These are phyloP conservation scores for Arachis stenosperma DNA, from an alignment of 306 rosid genomes.

Conservation along the genomic window DNA sequence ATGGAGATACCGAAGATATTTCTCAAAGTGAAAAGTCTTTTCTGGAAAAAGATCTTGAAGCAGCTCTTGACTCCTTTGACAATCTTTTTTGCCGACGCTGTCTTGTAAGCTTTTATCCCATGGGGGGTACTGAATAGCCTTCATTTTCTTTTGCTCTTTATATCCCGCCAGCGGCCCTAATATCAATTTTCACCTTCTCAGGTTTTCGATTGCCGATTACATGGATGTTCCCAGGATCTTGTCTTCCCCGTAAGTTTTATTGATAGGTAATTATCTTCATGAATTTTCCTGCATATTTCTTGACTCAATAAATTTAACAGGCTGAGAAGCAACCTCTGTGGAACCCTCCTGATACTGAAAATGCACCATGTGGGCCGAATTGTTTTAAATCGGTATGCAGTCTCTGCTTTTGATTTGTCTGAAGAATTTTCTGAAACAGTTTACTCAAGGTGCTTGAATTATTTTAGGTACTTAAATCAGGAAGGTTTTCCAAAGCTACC, in stretches of 20 bases:
- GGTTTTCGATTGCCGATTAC: slow-evolving; percentile 97
- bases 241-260: slow-evolving; percentile 81
- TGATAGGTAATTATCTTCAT: slow-evolving; percentile 18
- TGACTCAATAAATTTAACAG: slow-evolving; percentile 53
- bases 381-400: slow-evolving; percentile 80
- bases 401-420: slow-evolving; percentile 21
- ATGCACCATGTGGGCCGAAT: slow-evolving; percentile 74
- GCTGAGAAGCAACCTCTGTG: slow-evolving; percentile 83
- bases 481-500: slow-evolving; percentile 52
- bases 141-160: slow-evolving; percentile 27
- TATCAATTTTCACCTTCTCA: slow-evolving; percentile 41
- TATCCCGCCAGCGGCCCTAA: slow-evolving; percentile 29
- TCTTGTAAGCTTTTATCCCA: slow-evolving; percentile 61
- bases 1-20: slow-evolving; percentile 55
- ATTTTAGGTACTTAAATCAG: slow-evolving; percentile 68
- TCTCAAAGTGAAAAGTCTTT: slow-evolving; percentile 63
- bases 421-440: slow-evolving; percentile 13
- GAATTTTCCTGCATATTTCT: slow-evolving; percentile 27
- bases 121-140: slow-evolving; percentile 26
- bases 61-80: slow-evolving; percentile 97
- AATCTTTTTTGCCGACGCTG: slow-evolving; percentile 97
- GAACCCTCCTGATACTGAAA: slow-evolving; percentile 67
- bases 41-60: slow-evolving; percentile 93
- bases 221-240: slow-evolving; percentile 99
- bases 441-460: slow-evolving; percentile 40